These are phyloP conservation scores for Groenewaldozyma sp. DNA, from an alignment of 1,139 yeast species.

Conservation along the genomic window DNA sequence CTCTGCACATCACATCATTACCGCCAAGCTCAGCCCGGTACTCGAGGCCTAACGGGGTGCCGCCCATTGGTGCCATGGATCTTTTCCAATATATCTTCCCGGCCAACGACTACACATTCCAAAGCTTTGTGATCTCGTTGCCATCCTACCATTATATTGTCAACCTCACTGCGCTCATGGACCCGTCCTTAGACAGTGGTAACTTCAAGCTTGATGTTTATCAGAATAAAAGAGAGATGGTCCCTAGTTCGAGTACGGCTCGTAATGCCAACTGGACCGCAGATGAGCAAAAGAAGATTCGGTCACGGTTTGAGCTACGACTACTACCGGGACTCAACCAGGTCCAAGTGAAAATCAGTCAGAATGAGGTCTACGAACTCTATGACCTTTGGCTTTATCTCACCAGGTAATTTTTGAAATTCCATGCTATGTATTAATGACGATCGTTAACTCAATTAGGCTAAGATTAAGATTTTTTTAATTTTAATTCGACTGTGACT, in stretches of 20 bases:
- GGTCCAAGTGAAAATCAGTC: conserved; percentile 17
- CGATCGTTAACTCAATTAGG: too few relatives aligned
- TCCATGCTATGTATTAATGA: too few relatives aligned
- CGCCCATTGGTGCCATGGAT: conserved; percentile 20
- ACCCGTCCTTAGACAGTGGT: conserved; percentile 22
- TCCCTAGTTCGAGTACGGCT: conserved; percentile 20
- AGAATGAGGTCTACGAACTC: background rate
- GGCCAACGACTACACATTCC: conserved; percentile 22
- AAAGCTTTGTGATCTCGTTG: conserved; percentile 25
- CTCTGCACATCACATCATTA: conserved; percentile 22
- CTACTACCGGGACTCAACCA: conserved; percentile 24
- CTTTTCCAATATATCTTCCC: conserved; percentile 24
- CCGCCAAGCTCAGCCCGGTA: conserved; percentile 20
- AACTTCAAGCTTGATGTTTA: conserved; percentile 18
- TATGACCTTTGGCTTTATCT: conserved; percentile 1
- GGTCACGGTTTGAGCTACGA: conserved; percentile 20
- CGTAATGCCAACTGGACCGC: conserved; percentile 23
- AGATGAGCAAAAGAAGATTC: conserved; percentile 20
- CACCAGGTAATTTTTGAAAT: background rate
- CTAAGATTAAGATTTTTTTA: too few relatives aligned
- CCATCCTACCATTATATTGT: conserved; percentile 28
- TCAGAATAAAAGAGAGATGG: conserved; percentile 19
- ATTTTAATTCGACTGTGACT: too few relatives aligned
- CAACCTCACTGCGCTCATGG: conserved; percentile 22
- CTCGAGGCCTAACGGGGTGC: conserved; percentile 19